Evolutionary conservation across 371 early-diverging fungal species (phyloP).

Genomic region (Rhizopus microsporus): DNA sequence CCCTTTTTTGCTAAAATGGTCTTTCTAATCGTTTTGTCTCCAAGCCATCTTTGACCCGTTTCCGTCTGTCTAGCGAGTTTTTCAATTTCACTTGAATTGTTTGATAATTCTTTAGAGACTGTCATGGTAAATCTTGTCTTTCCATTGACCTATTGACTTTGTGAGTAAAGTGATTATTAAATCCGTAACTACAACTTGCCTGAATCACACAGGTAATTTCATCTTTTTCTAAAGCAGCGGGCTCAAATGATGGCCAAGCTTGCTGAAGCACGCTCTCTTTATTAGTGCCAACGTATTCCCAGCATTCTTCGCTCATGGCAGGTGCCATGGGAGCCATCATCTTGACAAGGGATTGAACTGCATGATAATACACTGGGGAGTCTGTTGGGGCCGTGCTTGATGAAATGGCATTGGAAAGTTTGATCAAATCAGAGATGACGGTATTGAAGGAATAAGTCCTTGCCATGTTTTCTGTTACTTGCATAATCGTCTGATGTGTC

Average conservation of each 20-base stretch:
- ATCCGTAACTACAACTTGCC: slow-evolving; percentile 24
- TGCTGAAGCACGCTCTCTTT: slow-evolving; percentile 55
- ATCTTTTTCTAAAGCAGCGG: slow-evolving; percentile 52
- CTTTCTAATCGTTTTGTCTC: slow-evolving; percentile 55
- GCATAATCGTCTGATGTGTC: slow-evolving; percentile 46
- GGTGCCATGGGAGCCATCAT: slow-evolving; percentile 83
- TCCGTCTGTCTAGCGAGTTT: slow-evolving; percentile 45
- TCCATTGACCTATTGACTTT: slow-evolving; percentile 67
- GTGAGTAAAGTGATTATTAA: not conserved
- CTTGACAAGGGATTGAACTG: slow-evolving; percentile 61
- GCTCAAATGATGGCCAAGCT: slow-evolving; percentile 67
- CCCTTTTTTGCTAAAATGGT: slow-evolving; percentile 75
- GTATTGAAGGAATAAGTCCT: slow-evolving; percentile 74
- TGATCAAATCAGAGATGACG: slow-evolving; percentile 80
- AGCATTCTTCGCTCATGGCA: slow-evolving; percentile 73
- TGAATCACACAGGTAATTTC: slow-evolving; percentile 60
- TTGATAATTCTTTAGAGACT: slow-evolving; percentile 47
- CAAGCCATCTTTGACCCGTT: slow-evolving; percentile 61
- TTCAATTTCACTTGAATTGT: slow-evolving; percentile 43
- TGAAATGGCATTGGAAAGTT: slow-evolving; percentile 70
- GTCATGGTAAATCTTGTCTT: slow-evolving; percentile 72
- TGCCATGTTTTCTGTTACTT: slow-evolving; percentile 66
- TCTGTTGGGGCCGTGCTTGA: slow-evolving; percentile 3
- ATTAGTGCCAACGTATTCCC: slow-evolving; percentile 45
- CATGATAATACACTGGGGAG: slow-evolving; percentile 57